These are phyloP conservation scores for baker's yeast (Saccharomyces cerevisiae) DNA, from an alignment of 805 yeast genomes.

Conservation along the genomic window DNA sequence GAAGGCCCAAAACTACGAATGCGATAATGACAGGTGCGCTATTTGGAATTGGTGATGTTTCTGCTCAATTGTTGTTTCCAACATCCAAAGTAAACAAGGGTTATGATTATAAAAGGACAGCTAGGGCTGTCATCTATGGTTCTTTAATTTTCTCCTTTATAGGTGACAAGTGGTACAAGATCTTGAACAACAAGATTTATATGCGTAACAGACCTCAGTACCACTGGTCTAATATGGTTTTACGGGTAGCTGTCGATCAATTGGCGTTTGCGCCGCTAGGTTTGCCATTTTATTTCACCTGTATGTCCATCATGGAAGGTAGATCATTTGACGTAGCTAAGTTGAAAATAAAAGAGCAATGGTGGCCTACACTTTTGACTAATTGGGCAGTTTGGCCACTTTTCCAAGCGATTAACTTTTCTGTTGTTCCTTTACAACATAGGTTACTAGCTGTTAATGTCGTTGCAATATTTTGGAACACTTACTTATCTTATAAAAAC, in stretches of 20 bases:
- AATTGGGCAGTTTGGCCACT: conserved; percentile 91
- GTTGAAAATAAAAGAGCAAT: conserved; percentile 40
- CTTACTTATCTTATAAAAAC: conserved; percentile 60
- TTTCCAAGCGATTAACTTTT: conserved; percentile 72
- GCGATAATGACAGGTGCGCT: conserved; percentile 48
- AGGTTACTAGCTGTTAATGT: conserved; percentile 62
- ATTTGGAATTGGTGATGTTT: conserved; percentile 67
- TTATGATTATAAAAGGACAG: conserved; percentile 49
- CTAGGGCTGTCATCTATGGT: conserved; percentile 63
- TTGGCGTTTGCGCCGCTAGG: conserved; percentile 67
- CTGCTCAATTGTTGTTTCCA: conserved; percentile 57
- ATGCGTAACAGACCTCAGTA: conserved; percentile 29
- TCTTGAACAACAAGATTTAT: conserved; percentile 36
- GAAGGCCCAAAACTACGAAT: conserved; percentile 46
- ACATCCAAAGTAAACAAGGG: conserved; percentile 6
- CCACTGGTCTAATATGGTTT: conserved; percentile 31
- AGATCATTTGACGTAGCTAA: conserved; percentile 34
- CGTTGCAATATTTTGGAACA: conserved; percentile 76
- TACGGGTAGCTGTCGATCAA: conserved; percentile 65
- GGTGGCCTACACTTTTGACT: conserved; percentile 58
- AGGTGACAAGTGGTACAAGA: conserved; percentile 62
- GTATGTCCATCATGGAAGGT: conserved; percentile 62
- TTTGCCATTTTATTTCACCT: conserved; percentile 61
- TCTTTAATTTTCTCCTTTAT: conserved; percentile 67
- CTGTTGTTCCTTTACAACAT: conserved; percentile 62